Evolutionary conservation across 2,329 filamentous ascomycete species (phyloP).

Genomic region (Emmonsiellopsis sp.): DNA sequence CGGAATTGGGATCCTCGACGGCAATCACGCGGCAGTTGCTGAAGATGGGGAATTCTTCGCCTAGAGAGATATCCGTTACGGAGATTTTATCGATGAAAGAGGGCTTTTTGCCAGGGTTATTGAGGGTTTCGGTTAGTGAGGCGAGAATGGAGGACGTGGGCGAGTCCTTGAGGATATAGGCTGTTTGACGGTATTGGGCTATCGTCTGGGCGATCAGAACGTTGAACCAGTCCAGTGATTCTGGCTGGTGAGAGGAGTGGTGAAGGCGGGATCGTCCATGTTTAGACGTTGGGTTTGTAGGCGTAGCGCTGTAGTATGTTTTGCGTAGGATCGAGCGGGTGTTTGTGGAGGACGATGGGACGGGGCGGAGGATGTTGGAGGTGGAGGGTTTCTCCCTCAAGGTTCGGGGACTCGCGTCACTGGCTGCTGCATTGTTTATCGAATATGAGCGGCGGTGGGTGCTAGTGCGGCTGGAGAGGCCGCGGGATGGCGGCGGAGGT

Average conservation of each 20-base stretch:
- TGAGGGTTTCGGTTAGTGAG: conserved; percentile 75
- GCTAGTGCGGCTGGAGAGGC: conserved; percentile 64
- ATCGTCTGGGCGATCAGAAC: conserved; percentile 94
- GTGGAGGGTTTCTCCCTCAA: conserved; percentile 40
- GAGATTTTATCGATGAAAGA: conserved; percentile 90
- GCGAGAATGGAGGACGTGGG: conserved; percentile 57
- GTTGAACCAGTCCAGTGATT: conserved; percentile 98
- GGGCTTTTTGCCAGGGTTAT: conserved; percentile 75
- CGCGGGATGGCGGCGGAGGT: conserved; percentile 71
- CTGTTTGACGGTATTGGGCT: conserved; percentile 86
- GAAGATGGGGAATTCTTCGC: conserved; percentile 97
- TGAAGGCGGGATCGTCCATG: conserved; percentile 34
- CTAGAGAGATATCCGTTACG: conserved; percentile 85
- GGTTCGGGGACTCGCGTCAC: conserved; percentile 35
- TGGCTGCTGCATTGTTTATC: conserved; percentile 35
- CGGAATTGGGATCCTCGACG: conserved; percentile 48
- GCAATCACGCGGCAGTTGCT: conserved; percentile 96
- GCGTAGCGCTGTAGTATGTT: conserved; percentile 76
- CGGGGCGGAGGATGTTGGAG: conserved; percentile 62
- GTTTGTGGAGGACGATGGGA: conserved; percentile 73
- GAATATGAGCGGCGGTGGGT: conserved; percentile 68
- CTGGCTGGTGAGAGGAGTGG: conserved; percentile 78
- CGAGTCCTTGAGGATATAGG: conserved; percentile 67
- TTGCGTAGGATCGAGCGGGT: conserved; percentile 75
- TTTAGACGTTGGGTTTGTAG: conserved; percentile 30